Base-by-base conservation (phyloP, 257 asterid genomes). In the Henckelia pumila region DNA sequence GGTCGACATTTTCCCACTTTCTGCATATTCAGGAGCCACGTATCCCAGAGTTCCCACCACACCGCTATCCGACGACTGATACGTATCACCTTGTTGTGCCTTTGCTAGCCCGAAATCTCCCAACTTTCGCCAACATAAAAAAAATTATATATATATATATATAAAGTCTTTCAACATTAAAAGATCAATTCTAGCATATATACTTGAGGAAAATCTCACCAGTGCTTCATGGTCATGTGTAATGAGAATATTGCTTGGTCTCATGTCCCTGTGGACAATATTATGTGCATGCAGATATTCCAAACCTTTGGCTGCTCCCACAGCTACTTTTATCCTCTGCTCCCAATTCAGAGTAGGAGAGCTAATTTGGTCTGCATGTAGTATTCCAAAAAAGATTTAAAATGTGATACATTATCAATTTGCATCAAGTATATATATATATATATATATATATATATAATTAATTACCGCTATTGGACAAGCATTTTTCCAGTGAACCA, bases 61-160 rank as follows among this genome's bases (percentile, higher is more conserved):
- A 14, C 85, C 82, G 11, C 69, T 77, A 35, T 73, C 70, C 7
- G 73, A 56, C 21, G 84, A 60, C 23, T 66, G 66, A 32, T 56
- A 61, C 6, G 80, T 66, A 37, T 64, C 88, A 29, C 77, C 85
- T 22, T 79, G 56, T 47, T 77, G 89, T 52, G 73, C 82, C 69
- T 77, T 86, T 22, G 96, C 96, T 17, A 89, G 96, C 5, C 96
- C 96, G 64, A 86, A 89, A 70, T 89, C 96, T 29, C 96, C 95
- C 44, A 89, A 67, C 96, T 86, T 37, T 44, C 3, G 52, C 2
- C 16, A 70, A 52, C 30, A n/a, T n/a, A n/a, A n/a, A n/a, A n/a
- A n/a, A n/a, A n/a, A n/a, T n/a, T n/a, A n/a, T n/a, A n/a, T n/a
- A n/a, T n/a, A n/a, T n/a, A n/a, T n/a, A n/a, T n/a, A n/a, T n/a